phyloP scores from a whole-genome alignment of 1,139 yeast genomes.

The Scheffersomyces titani region DNA sequence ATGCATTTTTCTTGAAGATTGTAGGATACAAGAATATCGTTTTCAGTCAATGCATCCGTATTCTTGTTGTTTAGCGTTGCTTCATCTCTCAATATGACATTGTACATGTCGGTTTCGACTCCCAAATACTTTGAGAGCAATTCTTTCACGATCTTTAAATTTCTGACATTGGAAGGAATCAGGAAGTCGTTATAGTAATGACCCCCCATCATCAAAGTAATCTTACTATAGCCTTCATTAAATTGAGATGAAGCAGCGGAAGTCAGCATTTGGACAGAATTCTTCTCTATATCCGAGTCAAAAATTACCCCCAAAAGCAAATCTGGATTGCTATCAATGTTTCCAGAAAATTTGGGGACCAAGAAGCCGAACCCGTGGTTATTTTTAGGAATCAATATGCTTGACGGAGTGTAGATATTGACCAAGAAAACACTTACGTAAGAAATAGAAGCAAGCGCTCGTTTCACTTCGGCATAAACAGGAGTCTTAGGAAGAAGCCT shows the following conservation, averaged over 20 bases:
- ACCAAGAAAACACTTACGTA: slow-evolving; percentile 61
- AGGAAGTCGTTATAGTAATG: slow-evolving; percentile 45
- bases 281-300: slow-evolving; percentile 76
- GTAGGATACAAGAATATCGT: slow-evolving; percentile 38
- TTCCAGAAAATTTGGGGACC: slow-evolving; percentile 58
- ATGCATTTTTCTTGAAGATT: slow-evolving; percentile 56
- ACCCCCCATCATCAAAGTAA: slow-evolving; percentile 93
- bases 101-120: slow-evolving; percentile 27
- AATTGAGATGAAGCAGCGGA: not conserved
- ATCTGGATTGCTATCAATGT: slow-evolving; percentile 49
- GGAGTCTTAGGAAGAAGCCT: slow-evolving; percentile 10
- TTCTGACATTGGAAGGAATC: slow-evolving; percentile 49
- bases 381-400: slow-evolving; percentile 42
- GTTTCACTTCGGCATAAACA: slow-evolving; percentile 13
- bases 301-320: slow-evolving; percentile 82
- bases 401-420: slow-evolving; percentile 47
- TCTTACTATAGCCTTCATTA: slow-evolving; percentile 51
- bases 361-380: slow-evolving; percentile 82
- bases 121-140: slow-evolving; percentile 54
- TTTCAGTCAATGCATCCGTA: slow-evolving; percentile 24
- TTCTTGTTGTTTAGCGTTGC: slow-evolving; percentile 19
- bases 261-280: not conserved
- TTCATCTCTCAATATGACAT: slow-evolving; percentile 30
- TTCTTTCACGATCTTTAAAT: slow-evolving; percentile 43
- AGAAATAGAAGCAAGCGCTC: slow-evolving; percentile 23